A percentile compares a stretch with the other conserved stretches of the same genome.
Evolutionary conservation across 306 rosid species (phyloP).

Genomic region (Vigna nakashimae): DNA sequence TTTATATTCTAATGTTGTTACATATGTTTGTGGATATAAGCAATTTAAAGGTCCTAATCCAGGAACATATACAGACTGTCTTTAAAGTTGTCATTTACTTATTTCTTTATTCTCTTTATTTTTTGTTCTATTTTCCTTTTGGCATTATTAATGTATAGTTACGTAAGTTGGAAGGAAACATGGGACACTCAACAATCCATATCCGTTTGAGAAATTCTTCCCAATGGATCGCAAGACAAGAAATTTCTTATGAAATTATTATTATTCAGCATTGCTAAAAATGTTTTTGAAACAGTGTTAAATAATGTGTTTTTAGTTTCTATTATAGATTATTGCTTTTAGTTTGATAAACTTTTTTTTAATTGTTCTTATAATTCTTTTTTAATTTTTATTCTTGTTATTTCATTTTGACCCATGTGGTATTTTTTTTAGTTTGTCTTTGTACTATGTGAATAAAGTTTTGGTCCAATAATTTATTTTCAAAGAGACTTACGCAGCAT

Average conservation of each 20-base stretch:
- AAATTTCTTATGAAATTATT: not conserved
- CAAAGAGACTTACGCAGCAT: too few relatives aligned
- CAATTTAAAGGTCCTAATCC: conserved; percentile 3
- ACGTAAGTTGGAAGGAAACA: not conserved
- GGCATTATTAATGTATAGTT: not conserved
- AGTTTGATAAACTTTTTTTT: too few relatives aligned
- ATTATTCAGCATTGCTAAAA: not conserved
- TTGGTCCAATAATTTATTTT: too few relatives aligned
- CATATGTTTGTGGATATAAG: conserved; percentile 16
- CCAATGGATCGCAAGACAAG: not conserved
- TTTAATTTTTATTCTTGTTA: too few relatives aligned
- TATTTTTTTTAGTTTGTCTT: too few relatives aligned
- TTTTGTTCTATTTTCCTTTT: not conserved
- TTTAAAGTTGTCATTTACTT: not conserved
- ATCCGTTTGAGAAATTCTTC: not conserved
- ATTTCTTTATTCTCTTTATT: not conserved
- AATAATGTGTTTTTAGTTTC: too few relatives aligned
- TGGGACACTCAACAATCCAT: not conserved
- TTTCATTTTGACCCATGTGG: too few relatives aligned
- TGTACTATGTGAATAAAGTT: too few relatives aligned
- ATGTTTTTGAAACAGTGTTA: not conserved
- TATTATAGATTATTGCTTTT: too few relatives aligned
- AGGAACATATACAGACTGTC: not conserved
- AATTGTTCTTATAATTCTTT: too few relatives aligned
- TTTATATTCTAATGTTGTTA: not conserved